phyloP scores from a whole-genome alignment of 352 stramenopile genomes.

The Globisporangium camurandrum region DNA sequence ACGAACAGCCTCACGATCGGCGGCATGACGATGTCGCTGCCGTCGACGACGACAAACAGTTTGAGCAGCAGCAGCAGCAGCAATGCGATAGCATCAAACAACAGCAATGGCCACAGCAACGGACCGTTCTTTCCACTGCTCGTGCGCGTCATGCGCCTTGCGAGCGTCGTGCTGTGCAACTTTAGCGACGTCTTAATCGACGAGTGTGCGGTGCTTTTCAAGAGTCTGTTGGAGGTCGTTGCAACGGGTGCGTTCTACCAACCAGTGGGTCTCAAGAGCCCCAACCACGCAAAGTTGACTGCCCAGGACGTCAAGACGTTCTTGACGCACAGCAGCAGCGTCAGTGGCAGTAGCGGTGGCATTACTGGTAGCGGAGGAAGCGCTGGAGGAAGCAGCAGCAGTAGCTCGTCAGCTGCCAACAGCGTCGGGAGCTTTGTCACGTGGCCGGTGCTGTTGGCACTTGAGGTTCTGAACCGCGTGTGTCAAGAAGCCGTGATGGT shows the following conservation, averaged over 20 bases:
- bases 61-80: slow-evolving; percentile 28
- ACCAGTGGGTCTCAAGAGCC: slow-evolving; percentile 39
- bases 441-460: slow-evolving; percentile 70
- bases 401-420: slow-evolving; percentile 7
- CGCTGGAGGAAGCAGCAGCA: too few relatives aligned
- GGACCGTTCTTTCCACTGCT: slow-evolving; percentile 72
- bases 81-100: slow-evolving; percentile 13
- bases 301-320: slow-evolving; percentile 67
- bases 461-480: slow-evolving; percentile 77
- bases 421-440: slow-evolving; percentile 64
- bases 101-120: slow-evolving; percentile 19
- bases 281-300: slow-evolving; percentile 39
- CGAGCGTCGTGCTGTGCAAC: slow-evolving; percentile 64
- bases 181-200: slow-evolving; percentile 62
- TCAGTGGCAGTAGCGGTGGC: slow-evolving; percentile 13
- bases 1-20: slow-evolving; percentile 19
- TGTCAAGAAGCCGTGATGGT: slow-evolving; percentile 63
- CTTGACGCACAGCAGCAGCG: slow-evolving; percentile 24
- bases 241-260: slow-evolving; percentile 67
- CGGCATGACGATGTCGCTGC: too few relatives aligned
- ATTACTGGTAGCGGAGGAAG: slow-evolving; percentile 13
- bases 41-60: too few relatives aligned
- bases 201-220: slow-evolving; percentile 60
- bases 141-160: slow-evolving; percentile 76
- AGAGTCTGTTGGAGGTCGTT: slow-evolving; percentile 65